Evolutionary conservation across 73 alveolate genomes (phyloP).

Genomic region (Tetrahymena elliotti): DNA sequence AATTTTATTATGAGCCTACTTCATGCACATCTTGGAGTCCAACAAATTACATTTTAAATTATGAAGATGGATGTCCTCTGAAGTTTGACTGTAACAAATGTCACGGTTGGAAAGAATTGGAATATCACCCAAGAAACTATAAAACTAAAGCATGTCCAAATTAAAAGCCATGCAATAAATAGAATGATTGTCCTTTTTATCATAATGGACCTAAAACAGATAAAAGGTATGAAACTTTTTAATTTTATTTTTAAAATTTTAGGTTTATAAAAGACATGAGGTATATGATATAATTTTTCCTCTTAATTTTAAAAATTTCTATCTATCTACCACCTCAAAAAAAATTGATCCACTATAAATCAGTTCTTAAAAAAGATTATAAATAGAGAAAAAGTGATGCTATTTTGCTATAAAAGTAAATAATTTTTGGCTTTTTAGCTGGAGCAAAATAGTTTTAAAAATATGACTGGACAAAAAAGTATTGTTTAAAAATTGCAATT

Average conservation of each 20-base stretch:
- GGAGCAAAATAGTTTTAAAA: background rate
- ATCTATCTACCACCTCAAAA: background rate
- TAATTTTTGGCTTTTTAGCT: background rate
- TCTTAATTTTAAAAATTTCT: background rate
- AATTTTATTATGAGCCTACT: constrained; percentile 50
- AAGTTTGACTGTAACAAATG: constrained; percentile 45
- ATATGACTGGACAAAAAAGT: background rate
- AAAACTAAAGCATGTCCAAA: constrained; percentile 46
- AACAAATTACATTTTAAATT: constrained; percentile 48
- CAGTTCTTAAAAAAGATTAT: background rate
- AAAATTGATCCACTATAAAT: background rate
- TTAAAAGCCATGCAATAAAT: background rate
- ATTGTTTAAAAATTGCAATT: background rate
- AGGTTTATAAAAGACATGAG: background rate
- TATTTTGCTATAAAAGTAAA: no score
- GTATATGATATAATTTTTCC: background rate
- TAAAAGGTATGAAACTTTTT: background rate
- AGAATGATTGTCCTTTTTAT: constrained; percentile 32
- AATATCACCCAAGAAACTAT: constrained; percentile 46
- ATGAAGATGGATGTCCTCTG: constrained; percentile 62
- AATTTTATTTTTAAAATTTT: background rate
- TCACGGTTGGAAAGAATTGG: constrained; percentile 67
- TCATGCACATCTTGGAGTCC: constrained; percentile 69
- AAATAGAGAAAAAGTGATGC: no score
- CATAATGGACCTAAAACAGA: constrained; percentile 6